Conservation (phyloP, 2,329 filamentous ascomycete species). For the Penicillium sp. region DNA sequence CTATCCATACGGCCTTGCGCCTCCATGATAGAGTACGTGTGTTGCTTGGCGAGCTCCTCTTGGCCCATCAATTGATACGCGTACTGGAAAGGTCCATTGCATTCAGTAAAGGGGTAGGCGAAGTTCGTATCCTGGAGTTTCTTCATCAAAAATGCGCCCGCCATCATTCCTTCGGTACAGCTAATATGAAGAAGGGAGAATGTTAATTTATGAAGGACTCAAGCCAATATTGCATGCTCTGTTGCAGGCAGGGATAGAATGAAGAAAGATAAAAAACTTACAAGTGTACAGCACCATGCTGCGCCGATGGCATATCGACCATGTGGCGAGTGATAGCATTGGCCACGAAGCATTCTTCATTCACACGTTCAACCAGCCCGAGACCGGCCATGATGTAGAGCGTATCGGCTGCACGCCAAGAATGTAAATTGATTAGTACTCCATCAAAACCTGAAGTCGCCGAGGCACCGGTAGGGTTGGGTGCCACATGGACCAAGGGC, state of each 20-base stretch:
- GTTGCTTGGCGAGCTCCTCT: conserved; percentile 32
- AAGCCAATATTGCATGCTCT: background rate
- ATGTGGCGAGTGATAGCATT: conserved; percentile 43
- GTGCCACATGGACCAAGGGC: conserved; percentile 1
- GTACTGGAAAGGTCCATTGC: conserved; percentile 41
- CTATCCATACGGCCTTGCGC: conserved; percentile 43
- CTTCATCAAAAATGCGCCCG: conserved; percentile 41
- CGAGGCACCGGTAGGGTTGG: background rate
- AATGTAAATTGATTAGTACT: background rate
- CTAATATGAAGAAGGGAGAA: conserved; percentile 19
- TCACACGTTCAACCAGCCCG: conserved; percentile 38
- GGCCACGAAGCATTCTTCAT: conserved; percentile 36
- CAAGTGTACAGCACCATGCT: conserved; percentile 46
- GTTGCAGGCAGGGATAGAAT: background rate
- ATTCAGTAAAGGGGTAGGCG: conserved; percentile 41
- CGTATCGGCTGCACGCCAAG: conserved; percentile 36
- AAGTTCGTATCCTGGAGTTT: conserved; percentile 41
- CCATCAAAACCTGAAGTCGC: background rate
- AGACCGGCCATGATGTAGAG: conserved; percentile 44
- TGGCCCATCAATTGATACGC: conserved; percentile 40
- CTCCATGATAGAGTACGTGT: conserved; percentile 45
- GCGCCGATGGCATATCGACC: conserved; percentile 39
- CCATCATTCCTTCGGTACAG: conserved; percentile 42
- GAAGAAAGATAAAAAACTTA: conserved; percentile 19
- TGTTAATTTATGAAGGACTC: background rate